Conservation (phyloP, 495 filamentous ascomycete genomes). For the Penicillium arizonense region DNA sequence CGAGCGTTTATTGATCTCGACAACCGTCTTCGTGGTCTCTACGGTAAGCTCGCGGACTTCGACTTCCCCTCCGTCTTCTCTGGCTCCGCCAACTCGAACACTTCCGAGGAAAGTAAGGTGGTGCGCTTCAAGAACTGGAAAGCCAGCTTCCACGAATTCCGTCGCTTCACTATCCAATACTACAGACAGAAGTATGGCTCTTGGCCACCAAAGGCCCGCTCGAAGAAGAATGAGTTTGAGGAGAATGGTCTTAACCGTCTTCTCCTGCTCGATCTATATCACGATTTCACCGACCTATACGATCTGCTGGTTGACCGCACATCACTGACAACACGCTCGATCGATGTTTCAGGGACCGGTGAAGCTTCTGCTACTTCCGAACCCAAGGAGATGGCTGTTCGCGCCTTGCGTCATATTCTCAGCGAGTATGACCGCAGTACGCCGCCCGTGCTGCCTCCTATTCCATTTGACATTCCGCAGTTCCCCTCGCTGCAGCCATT, state of each 20-base stretch:
- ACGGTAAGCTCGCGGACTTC: conserved; percentile 71
- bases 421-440: conserved; percentile 84
- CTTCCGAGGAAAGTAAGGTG: conserved; percentile 66
- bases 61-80: conserved; percentile 89
- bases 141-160: conserved; percentile 66
- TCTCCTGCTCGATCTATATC: conserved; percentile 78
- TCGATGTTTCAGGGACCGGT: conserved; percentile 35
- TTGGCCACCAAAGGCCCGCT: conserved; percentile 90
- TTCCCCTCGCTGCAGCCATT: conserved; percentile 66
- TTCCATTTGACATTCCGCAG: conserved; percentile 87
- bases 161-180: conserved; percentile 70
- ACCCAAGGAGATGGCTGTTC: conserved; percentile 40
- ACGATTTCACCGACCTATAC: conserved; percentile 83
- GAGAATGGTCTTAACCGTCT: conserved; percentile 82
- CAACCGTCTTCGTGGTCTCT: conserved; percentile 62
- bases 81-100: conserved; percentile 80
- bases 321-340: conserved; percentile 51
- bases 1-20: conserved; percentile 77
- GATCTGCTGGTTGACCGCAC: conserved; percentile 81
- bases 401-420: conserved; percentile 69
- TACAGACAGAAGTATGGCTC: conserved; percentile 83
- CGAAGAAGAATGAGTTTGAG: conserved; percentile 89
- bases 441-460: conserved; percentile 84
- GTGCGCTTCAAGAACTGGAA: conserved; percentile 86
- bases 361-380: conserved; percentile 29